Evolutionary conservation across 2,329 filamentous ascomycete species (phyloP), one percentile per base, ranked within the genome.

Genomic region (Juglanconis oblonga): DNA sequence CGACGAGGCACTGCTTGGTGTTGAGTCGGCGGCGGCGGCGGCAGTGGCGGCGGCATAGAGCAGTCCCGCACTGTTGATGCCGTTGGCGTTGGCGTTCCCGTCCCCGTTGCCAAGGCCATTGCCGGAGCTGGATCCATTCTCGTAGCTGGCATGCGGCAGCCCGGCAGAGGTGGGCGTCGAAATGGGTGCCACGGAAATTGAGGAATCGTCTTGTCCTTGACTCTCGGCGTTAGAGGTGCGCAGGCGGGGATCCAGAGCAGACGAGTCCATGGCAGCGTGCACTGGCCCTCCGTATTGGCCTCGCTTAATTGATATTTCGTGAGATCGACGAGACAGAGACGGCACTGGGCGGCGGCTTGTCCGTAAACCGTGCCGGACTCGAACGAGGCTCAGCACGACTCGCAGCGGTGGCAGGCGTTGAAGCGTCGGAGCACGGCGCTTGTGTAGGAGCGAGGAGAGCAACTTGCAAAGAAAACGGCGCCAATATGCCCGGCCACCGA

Each of bases 241-340:
- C 44, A 63, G 62, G 52, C 62, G 59, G 55, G 62, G 62, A 59
- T 63, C 62, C 36, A 63, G 17, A 4, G 55, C 58, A 33, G 62
- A 60, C 35, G 62, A 58, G 55, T 63, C 62, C 62, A 63, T 63
- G 49, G 44, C 38, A 31, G 31, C 50, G 48, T n/a, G 49, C 36
- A 42, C 29, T 42, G 33, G 38, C 51, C 40, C 50, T 50, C 38
- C 36, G 57, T 31, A n/a, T 13, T 47, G 55, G 52, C 35, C 50
- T 58, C 42, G 42, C 50, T 32, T 36, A 48, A 31, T 48, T 48
- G 31, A 7, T 11, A 6, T 17, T 13, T 14, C 13, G 14, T 45
- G 7, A 17, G 42, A 7, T 17, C 42, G 14, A 7, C 17, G 5
- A n/a, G 14, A 1, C n/a, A 7, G 5, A 5, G 8, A 6, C n/a